These are phyloP conservation scores for Candida sanyiensis DNA, from an alignment of 805 yeast species.

Conservation along the genomic window DNA sequence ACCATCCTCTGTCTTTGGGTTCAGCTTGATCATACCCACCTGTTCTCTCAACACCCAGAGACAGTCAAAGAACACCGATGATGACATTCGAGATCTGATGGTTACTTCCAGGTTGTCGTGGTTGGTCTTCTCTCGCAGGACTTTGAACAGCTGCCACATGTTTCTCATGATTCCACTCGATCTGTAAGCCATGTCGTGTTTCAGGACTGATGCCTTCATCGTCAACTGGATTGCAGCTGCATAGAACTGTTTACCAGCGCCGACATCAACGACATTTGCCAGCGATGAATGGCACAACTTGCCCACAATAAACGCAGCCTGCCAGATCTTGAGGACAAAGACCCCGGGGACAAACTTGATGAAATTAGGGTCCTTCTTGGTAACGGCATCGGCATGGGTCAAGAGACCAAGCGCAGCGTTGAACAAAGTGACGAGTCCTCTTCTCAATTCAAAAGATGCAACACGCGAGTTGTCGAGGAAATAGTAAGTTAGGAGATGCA, in stretches of 20 bases:
- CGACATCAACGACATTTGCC: constrained; percentile 58
- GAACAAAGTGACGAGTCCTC: constrained; percentile 71
- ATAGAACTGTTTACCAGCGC: constrained; percentile 65
- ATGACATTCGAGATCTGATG: constrained; percentile 82
- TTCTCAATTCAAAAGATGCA: constrained; percentile 51
- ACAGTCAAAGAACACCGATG: constrained; percentile 88
- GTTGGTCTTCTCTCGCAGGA: constrained; percentile 46
- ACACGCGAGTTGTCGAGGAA: constrained; percentile 52
- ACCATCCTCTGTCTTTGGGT: constrained; percentile 19
- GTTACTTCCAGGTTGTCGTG: constrained; percentile 41
- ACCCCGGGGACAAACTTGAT: constrained; percentile 80
- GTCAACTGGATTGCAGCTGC: constrained; percentile 62
- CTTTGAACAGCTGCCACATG: constrained; percentile 82
- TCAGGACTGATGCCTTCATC: constrained; percentile 74
- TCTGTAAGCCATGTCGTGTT: constrained; percentile 89
- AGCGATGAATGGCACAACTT: constrained; percentile 74
- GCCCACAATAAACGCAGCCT: constrained; percentile 79
- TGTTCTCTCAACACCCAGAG: constrained; percentile 78
- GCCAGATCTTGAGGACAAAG: constrained; percentile 81
- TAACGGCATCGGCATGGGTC: constrained; percentile 59
- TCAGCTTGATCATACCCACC: constrained; percentile 76
- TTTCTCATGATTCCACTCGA: constrained; percentile 92
- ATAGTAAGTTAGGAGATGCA: constrained; percentile 78
- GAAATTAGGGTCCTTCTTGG: constrained; percentile 52
- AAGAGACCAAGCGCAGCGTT: constrained; percentile 73